Evolutionary conservation across 2,329 filamentous ascomycete species (phyloP), one percentile per base, ranked within the genome.

Genomic region (Ophiosphaerella korrae): DNA sequence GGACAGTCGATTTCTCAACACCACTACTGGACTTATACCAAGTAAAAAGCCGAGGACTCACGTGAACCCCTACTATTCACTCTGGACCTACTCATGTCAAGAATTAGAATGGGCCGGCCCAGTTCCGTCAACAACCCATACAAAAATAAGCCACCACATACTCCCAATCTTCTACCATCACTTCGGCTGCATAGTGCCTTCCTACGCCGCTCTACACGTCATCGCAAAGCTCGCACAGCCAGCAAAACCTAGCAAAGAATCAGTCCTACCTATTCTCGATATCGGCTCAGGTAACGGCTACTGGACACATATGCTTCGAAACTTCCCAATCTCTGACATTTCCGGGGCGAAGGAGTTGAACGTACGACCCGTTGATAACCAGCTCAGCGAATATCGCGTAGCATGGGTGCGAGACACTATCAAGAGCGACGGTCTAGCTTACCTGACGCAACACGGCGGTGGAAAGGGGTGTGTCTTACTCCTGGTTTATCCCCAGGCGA

Each of bases 91-190:
- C 82, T 81, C 83, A 1, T 85, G 83, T 61, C 80, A 81, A 24
- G 80, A 80, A 53, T 77, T 91, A 7, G 82, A 87, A 72, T 88
- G 86, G 85, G 81, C 80, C 42, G 85, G 87, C 1, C 84, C 87
- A 2, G 74, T 81, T 65, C 71, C 76, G 12, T 73, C 74, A 32
- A 82, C 85, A 3, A 78, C 77, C 13, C 73, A 78, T 23, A 79
- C 82, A 3, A 79, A 77, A 45, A 80, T 78, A 52, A 82, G 81
- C 42, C 88, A 92, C 72, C 87, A 88, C 60, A 78, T 89, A 6
- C 79, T 91, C 7, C 88, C 88, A 2, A 77, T 91, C 14, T 79
- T 90, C 48, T 91, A 90, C 80, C 88, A 91, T 74, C 88, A 92
- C 72, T 91, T 91, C 70, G 88, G 88, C 43, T 92, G 88, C 73